A percentile compares a stretch with the other conserved stretches of the same genome.
These are phyloP conservation scores for Stephania cephalantha DNA, from an alignment of 164 flowering plant genomes.

Conservation along the genomic window DNA sequence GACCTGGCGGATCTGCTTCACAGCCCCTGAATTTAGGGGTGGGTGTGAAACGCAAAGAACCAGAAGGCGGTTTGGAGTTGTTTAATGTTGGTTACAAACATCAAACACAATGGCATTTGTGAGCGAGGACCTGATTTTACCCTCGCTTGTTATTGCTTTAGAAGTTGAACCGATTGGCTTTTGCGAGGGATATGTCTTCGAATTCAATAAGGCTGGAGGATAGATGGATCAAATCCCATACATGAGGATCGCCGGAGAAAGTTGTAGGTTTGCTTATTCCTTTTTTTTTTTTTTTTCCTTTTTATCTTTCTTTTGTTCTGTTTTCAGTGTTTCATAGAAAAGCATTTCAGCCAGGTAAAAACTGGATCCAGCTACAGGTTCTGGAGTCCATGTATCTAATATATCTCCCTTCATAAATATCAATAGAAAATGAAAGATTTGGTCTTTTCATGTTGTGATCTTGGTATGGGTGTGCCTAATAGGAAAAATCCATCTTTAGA, in stretches of 20 bases:
- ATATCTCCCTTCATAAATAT: conserved; percentile 27
- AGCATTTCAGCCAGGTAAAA: conserved; percentile 27
- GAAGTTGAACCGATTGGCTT: conserved; percentile 25
- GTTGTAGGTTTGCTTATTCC: conserved; percentile 24
- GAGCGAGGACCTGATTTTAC: background rate
- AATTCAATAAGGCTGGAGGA: conserved; percentile 39
- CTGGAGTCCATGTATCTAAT: conserved; percentile 13
- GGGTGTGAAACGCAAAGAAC: conserved; percentile 68
- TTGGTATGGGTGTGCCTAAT: background rate
- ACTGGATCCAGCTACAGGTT: conserved; percentile 11
- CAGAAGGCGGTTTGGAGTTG: conserved; percentile 65
- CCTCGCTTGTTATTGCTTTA: background rate
- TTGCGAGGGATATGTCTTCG: conserved; percentile 17
- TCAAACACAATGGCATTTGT: conserved; percentile 48
- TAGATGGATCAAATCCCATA: conserved; percentile 32
- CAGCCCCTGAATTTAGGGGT: conserved; percentile 41
- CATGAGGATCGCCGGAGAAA: conserved; percentile 23
- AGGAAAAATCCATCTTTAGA: background rate
- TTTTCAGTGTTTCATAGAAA: conserved; percentile 14
- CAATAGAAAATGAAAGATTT: conserved; percentile 27
- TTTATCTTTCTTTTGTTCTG: conserved; percentile 3
- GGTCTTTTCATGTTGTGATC: conserved; percentile 5
- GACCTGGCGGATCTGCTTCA: conserved; percentile 32
- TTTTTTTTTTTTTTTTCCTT: conserved; percentile 17
- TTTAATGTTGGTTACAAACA: conserved; percentile 35